Evolutionary conservation across 495 filamentous ascomycete genomes (phyloP).

Genomic region (Pyronema domesticum): DNA sequence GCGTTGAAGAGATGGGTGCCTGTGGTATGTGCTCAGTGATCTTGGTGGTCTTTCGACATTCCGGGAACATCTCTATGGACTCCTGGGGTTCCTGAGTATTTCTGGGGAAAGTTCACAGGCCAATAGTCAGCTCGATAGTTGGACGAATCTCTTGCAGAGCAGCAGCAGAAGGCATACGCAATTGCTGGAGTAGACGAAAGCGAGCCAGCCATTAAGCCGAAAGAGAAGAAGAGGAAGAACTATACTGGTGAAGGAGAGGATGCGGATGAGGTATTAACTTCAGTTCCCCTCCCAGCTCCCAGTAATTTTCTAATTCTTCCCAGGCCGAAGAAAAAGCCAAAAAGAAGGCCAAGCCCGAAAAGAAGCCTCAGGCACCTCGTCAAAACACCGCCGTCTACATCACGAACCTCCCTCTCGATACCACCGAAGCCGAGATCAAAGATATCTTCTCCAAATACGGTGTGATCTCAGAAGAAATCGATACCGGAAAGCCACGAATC

Average conservation of each 20-base stretch:
- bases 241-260: conserved; percentile 26
- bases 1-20: conserved; percentile 62
- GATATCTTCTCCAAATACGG: conserved; percentile 75
- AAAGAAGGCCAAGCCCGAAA: conserved; percentile 19
- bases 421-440: conserved; percentile 58
- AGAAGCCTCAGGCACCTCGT: conserved; percentile 44
- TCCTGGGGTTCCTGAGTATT: conserved; percentile 1
- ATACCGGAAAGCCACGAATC: conserved; percentile 66
- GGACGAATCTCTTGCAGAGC: conserved; percentile 61
- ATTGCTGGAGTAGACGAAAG: conserved; percentile 48
- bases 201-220: conserved; percentile 34
- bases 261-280: conserved; percentile 5
- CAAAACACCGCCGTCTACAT: conserved; percentile 86
- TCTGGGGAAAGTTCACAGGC: conserved; percentile 3
- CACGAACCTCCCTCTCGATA: conserved; percentile 64
- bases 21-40: conserved; percentile 33
- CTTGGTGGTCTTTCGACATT: neutral
- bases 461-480: conserved; percentile 86
- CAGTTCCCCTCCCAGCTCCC: neutral
- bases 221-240: conserved; percentile 59
- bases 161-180: conserved; percentile 61
- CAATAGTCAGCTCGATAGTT: conserved; percentile 30
- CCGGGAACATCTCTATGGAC: neutral
- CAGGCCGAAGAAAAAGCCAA: conserved; percentile 2
- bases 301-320: neutral